These are phyloP conservation scores for Penicillium argentinense DNA, from an alignment of 495 filamentous ascomycete species.

Conservation along the genomic window DNA sequence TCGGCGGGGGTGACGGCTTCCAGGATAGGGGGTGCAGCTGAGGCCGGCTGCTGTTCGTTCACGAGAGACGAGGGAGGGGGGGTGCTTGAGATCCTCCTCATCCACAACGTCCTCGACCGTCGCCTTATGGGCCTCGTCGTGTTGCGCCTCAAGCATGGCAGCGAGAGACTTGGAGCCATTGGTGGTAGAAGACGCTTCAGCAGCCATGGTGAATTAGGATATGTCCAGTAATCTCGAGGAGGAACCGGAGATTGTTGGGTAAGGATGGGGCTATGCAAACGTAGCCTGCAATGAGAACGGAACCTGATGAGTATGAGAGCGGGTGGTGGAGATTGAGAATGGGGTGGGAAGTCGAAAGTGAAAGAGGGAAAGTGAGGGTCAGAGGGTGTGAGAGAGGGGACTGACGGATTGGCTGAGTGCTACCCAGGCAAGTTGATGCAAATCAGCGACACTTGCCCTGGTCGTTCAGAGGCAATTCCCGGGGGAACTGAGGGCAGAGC, in stretches of 20 bases:
- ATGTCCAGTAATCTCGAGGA: too few relatives aligned
- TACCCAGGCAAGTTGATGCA: constrained; percentile 11
- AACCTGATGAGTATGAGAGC: constrained; percentile 16
- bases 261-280: constrained; percentile 9
- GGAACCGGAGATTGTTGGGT: constrained; percentile 3
- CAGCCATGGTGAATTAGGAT: constrained; percentile 41
- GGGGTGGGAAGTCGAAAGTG: background rate
- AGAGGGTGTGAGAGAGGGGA: background rate
- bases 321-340: background rate
- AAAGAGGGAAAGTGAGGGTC: background rate
- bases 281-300: constrained; percentile 20
- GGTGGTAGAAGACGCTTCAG: constrained; percentile 40
- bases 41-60: constrained; percentile 27
- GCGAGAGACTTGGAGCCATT: constrained; percentile 56
- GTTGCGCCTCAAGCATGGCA: constrained; percentile 75
- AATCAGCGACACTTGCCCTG: constrained; percentile 4
- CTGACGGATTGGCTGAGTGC: background rate
- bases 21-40: constrained; percentile 17
- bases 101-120: constrained; percentile 80
- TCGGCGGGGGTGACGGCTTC: constrained; percentile 16
- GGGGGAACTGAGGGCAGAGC: constrained; percentile 3
- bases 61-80: constrained; percentile 50
- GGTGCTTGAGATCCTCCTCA: constrained; percentile 70
- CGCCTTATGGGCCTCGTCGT: constrained; percentile 65
- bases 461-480: constrained; percentile 12